phyloP scores from a whole-genome alignment of 768 basidiomycete species.

The Mycena pura region DNA sequence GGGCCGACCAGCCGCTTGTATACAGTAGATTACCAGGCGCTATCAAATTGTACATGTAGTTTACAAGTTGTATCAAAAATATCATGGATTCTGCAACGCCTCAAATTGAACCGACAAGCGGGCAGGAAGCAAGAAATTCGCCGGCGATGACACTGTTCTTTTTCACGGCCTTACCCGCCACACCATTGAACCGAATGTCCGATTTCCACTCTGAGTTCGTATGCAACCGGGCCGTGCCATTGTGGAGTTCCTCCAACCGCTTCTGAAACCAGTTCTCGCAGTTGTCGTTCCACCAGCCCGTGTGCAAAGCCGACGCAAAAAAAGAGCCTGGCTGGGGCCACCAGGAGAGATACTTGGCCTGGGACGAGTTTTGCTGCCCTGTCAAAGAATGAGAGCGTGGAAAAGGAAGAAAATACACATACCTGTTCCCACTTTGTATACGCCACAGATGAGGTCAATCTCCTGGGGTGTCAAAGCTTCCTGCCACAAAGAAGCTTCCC shows the following conservation, averaged over 20 bases:
- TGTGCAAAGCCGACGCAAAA: conserved; percentile 11
- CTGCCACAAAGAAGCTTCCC: conserved; percentile 3
- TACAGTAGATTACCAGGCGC: no score
- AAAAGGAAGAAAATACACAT: background rate
- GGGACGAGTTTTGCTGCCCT: background rate
- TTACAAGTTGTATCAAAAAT: no score
- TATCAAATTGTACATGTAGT: no score
- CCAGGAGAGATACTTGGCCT: conserved; percentile 19
- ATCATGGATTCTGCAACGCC: no score
- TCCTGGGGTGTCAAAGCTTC: conserved; percentile 3
- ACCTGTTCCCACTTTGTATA: conserved; percentile 20
- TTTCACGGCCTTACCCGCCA: background rate
- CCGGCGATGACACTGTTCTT: no score
- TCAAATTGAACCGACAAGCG: no score
- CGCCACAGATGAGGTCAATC: conserved; percentile 18
- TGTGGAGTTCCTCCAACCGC: conserved; percentile 10
- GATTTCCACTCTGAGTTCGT: conserved; percentile 11
- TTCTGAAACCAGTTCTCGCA: conserved; percentile 20
- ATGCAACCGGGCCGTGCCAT: background rate
- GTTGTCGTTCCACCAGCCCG: conserved; percentile 19
- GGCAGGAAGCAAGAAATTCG: no score
- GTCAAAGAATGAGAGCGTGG: conserved; percentile 6
- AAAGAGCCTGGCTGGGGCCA: conserved; percentile 17
- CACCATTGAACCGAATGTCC: background rate
- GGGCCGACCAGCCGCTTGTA: no score